Base-by-base conservation (phyloP, 2,329 filamentous ascomycete species). In the Pseudogymnoascus sp. region DNA sequence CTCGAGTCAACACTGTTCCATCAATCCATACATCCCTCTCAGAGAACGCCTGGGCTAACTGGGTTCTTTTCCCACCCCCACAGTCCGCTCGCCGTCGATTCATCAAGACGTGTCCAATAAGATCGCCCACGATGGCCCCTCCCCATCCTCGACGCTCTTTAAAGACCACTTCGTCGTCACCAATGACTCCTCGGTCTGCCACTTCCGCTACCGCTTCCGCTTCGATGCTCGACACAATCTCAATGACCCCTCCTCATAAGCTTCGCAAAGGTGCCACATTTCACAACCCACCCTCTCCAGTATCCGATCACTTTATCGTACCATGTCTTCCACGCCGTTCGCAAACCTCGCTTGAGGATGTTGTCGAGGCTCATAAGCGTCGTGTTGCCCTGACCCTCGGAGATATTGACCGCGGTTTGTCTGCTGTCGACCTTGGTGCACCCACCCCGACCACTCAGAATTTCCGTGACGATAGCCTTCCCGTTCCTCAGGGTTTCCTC, bases 251-350 rank as follows among this genome's bases (percentile, higher is more conserved):
- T 61, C 57, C 21, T 61, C 57, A 61, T 37, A 37, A 37, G 13
- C 82, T 92, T 76, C 83, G 80, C 74, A 92, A 91, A 79, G 86
- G 86, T 72, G 85, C 88, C 63, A 91, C 89, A 70, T 84, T 83
- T 66, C 79, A 83, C 69, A 77, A 66, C 66, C 72, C 71, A 76
- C 34, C 57, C 57, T 80, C 66, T 78, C 78, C 19, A 72, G 78
- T 16, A 66, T 79, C 60, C 23, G 54, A 75, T 73, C 71, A 74
- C 80, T 68, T 78, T 76, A 64, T 67, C 57, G 65, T 71, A 21
- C 73, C 72, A 19, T 67, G 70, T n/a, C 80, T 90, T 71, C 82
- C 79, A 72, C 78, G 83, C 69, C 87, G 89, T 65, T 87, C 89
- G 61, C 86, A 89, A 70, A 90, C 88, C 62, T 83, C 79, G 68